Percentiles rank a stretch among this genome's conserved stretches.
Evolutionary conservation across 768 basidiomycete genomes (phyloP).

Genomic region (Stropharia rugosoannulata): DNA sequence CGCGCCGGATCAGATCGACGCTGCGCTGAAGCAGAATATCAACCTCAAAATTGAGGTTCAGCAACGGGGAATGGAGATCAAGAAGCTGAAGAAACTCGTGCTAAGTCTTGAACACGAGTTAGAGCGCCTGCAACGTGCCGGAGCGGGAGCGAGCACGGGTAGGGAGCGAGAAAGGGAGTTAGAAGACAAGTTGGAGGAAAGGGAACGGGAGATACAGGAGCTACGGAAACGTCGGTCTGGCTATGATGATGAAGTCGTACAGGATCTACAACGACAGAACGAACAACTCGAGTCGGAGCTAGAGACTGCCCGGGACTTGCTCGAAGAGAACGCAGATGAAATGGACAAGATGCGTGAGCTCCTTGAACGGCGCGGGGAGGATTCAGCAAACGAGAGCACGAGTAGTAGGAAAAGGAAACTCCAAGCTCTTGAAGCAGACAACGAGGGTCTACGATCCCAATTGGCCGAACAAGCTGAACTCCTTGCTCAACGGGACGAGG

Average conservation of each 20-base stretch:
- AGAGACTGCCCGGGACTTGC: conserved; percentile 62
- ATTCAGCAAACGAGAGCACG: conserved; percentile 35
- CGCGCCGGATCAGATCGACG: conserved; percentile 90
- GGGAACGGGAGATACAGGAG: conserved; percentile 68
- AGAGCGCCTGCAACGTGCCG: conserved; percentile 60
- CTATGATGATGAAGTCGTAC: conserved; percentile 54
- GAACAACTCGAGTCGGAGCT: conserved; percentile 72
- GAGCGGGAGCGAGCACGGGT: conserved; percentile 29
- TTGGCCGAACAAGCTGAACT: conserved; percentile 61
- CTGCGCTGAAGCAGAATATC: conserved; percentile 89
- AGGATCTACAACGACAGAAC: conserved; percentile 60
- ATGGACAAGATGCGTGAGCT: conserved; percentile 71
- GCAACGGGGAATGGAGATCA: conserved; percentile 85
- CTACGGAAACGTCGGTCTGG: conserved; percentile 51
- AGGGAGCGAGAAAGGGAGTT: conserved; percentile 63
- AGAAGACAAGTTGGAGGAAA: conserved; percentile 73
- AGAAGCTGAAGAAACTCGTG: conserved; percentile 88
- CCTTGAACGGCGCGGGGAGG: conserved; percentile 55
- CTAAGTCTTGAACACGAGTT: conserved; percentile 82
- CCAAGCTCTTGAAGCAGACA: conserved; percentile 61
- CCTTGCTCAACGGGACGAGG: conserved; percentile 60
- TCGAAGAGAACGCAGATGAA: conserved; percentile 85
- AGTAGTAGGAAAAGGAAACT: conserved; percentile 46
- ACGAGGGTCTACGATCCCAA: conserved; percentile 56
- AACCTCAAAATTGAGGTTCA: conserved; percentile 92